phyloP scores from a whole-genome alignment of 1,284 basidiomycete genomes.

The Ceratorhiza oryzae-sativae region DNA sequence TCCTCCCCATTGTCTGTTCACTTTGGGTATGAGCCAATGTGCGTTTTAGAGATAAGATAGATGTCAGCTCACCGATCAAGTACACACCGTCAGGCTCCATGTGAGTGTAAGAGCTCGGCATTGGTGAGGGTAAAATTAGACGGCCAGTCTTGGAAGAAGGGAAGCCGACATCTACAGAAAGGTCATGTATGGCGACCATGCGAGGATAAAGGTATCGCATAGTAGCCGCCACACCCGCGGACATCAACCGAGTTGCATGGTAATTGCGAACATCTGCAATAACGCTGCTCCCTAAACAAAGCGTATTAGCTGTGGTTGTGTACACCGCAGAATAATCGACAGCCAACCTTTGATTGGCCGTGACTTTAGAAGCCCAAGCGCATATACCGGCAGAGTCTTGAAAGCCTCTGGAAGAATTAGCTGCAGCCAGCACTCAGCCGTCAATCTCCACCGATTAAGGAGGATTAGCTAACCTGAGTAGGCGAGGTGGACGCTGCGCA shows the following conservation, averaged over 20 bases:
- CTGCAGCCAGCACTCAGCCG: constrained; percentile 53
- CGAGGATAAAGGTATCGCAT: constrained; percentile 90
- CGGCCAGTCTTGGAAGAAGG: constrained; percentile 66
- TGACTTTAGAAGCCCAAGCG: constrained; percentile 85
- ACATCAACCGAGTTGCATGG: constrained; percentile 78
- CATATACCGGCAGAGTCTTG: constrained; percentile 86
- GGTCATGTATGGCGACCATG: constrained; percentile 87
- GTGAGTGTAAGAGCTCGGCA: constrained; percentile 83
- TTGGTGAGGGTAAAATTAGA: constrained; percentile 76
- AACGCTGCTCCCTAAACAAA: constrained; percentile 74
- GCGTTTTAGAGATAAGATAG: neutral
- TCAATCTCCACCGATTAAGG: constrained; percentile 11
- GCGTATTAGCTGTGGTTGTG: constrained; percentile 23
- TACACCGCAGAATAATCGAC: constrained; percentile 24
- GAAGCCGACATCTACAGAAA: constrained; percentile 76
- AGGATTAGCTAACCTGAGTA: constrained; percentile 69
- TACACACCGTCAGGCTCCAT: constrained; percentile 95
- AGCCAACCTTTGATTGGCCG: constrained; percentile 88
- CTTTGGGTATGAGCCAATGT: constrained; percentile 42
- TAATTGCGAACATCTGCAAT: constrained; percentile 93
- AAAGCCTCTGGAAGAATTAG: constrained; percentile 95
- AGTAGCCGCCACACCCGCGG: constrained; percentile 70
- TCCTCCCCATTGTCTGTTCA: constrained; percentile 88
- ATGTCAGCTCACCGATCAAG: constrained; percentile 69
- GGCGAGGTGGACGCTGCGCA: constrained; percentile 85